A percentile compares a stretch with the other conserved stretches of the same genome.
Evolutionary conservation across 1,139 yeast species (phyloP).

Genomic region (Meyerozyma elateridarum): DNA sequence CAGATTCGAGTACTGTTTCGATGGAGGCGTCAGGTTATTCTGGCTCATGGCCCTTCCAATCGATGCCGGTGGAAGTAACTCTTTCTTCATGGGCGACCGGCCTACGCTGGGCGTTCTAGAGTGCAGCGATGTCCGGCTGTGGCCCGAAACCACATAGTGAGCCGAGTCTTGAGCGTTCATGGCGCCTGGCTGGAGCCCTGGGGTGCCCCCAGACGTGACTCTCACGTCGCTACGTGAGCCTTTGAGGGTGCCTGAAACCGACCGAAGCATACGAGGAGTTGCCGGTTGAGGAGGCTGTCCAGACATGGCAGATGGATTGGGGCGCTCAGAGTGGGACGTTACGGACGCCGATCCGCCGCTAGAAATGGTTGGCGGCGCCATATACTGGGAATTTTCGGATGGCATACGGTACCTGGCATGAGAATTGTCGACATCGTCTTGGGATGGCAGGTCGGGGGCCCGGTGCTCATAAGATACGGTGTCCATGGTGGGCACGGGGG

Average conservation of each 20-base stretch:
- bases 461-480: slow-evolving; percentile 2
- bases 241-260: slow-evolving; percentile 38
- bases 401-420: background rate
- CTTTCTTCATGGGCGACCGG: slow-evolving; percentile 14
- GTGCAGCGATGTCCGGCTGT: slow-evolving; percentile 12
- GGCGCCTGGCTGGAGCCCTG: slow-evolving; percentile 8
- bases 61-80: slow-evolving; percentile 23
- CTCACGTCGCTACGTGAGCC: slow-evolving; percentile 17
- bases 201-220: slow-evolving; percentile 10
- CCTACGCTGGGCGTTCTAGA: slow-evolving; percentile 19
- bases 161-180: slow-evolving; percentile 13
- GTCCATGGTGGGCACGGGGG: slow-evolving; percentile 1
- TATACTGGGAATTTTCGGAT: background rate
- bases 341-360: background rate
- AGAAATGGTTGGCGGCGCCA: slow-evolving; percentile 2
- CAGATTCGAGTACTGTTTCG: background rate
- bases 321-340: slow-evolving; percentile 6
- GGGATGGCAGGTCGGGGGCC: background rate
- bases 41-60: slow-evolving; percentile 12
- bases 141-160: slow-evolving; percentile 13
- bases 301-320: slow-evolving; percentile 48
- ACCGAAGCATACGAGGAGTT: slow-evolving; percentile 74
- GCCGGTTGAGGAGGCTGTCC: slow-evolving; percentile 46
- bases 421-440: background rate
- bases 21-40: background rate